A percentile compares a stretch with the other conserved stretches of the same genome.
Conservation (phyloP, 495 filamentous ascomycete genomes). For the Aspergillus leporis region DNA sequence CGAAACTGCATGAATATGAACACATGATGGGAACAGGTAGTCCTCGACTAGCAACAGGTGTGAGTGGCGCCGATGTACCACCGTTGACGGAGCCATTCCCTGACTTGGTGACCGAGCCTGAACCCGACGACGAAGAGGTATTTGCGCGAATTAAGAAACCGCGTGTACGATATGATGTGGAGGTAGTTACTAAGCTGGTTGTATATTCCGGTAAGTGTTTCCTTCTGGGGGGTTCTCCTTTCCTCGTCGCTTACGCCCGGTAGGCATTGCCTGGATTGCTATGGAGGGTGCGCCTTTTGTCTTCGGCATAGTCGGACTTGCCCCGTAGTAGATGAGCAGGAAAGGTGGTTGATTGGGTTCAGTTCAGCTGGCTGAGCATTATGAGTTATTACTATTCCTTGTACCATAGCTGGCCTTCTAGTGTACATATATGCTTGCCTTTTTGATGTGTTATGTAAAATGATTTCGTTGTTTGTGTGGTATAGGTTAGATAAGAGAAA, state of each 20-base stretch:
- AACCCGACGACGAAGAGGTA: constrained; percentile 72
- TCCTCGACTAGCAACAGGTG: constrained; percentile 27
- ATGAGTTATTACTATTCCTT: constrained; percentile 5
- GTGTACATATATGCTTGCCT: constrained; percentile 22
- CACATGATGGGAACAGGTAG: constrained; percentile 66
- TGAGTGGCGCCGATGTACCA: constrained; percentile 23
- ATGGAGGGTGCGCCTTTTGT: constrained; percentile 66
- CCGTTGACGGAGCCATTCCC: constrained; percentile 34
- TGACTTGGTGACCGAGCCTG: constrained; percentile 30
- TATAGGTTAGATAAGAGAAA: too few species aligned
- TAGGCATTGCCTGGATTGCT: constrained; percentile 76
- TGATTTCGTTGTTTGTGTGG: background rate
- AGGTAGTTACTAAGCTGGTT: constrained; percentile 94
- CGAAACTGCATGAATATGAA: constrained; percentile 62
- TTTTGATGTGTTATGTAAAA: constrained; percentile 7
- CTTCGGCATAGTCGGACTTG: constrained; percentile 67
- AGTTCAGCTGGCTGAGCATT: constrained; percentile 19
- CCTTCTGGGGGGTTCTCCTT: background rate
- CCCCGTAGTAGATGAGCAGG: constrained; percentile 9
- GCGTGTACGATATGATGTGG: constrained; percentile 92
- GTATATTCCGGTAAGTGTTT: constrained; percentile 84
- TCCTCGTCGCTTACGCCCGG: background rate
- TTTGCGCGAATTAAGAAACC: constrained; percentile 84
- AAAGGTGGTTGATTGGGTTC: background rate
- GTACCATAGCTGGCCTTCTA: constrained; percentile 18